Base-by-base conservation (phyloP, 768 basidiomycete species). In the Agaricus sinodeliciosus region DNA sequence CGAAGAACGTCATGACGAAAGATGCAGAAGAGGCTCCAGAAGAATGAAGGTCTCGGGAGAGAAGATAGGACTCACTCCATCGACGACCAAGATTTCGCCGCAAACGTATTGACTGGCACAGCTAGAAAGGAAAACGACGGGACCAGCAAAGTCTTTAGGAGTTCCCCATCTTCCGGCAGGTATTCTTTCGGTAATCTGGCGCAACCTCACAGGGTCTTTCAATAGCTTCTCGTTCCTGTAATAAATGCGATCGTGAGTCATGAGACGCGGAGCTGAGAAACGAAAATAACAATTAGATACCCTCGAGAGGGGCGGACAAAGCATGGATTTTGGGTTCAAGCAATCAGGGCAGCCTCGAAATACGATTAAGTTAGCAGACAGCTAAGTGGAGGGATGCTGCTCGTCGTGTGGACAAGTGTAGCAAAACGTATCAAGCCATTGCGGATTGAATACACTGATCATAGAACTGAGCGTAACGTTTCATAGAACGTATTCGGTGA, bases 111-210 rank as follows among this genome's bases (percentile, higher is more conserved):
- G 77, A 57, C 81, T 82, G 1, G 84, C 86, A 43, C 67, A 66
- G 56, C 82, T 82, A 12, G 86, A 84, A 18, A 89, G 75, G 66
- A 84, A 90, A 13, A 89, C 78, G 13, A 82, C 67, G 0, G 82
- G 79, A 9, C 86, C 86, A n/a, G 80, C 82, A 63, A 90, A 86
- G 67, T 90, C 87, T 48, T 72, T 70, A 3, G 86, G 85, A 19
- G 72, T 66, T 18, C 85, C 87, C 87, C 87, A 89, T 52, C 87
- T 65, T 11, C 78, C 80, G 13, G 81, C 81, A 2, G 86, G 86
- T 56, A 88, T 88, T 36, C 86, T 75, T 62, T 86, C 86, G 47
- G 82, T 75, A 58, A 90, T 87, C 65, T 88, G 86, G 26, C 81
- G 75, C 19, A 80, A 68, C 41, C 87, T 79, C 18, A 72, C 72